Percentiles rank a stretch among this genome's conserved stretches.
Conservation (phyloP, 1,284 basidiomycete genomes). For the Cutaneotrichosporon cutaneum region DNA sequence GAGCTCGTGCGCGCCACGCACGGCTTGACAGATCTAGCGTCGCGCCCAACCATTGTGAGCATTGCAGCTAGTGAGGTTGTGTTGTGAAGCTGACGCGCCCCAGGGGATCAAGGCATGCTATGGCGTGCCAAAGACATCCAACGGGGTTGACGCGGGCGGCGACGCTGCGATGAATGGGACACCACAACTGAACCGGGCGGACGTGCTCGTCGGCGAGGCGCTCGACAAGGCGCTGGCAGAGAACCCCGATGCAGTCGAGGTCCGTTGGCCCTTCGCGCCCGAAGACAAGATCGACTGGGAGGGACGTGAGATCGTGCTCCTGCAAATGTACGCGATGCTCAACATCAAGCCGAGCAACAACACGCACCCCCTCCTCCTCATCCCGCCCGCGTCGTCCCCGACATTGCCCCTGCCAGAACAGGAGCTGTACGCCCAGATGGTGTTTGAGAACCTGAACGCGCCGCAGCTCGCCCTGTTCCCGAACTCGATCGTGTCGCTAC, state of each 20-base stretch:
- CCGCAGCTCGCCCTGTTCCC: conserved; percentile 81
- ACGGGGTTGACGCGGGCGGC: conserved; percentile 23
- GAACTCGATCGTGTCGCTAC: conserved; percentile 78
- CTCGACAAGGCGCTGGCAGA: conserved; percentile 74
- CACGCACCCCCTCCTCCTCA: conserved; percentile 52
- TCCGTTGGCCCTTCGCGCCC: conserved; percentile 82
- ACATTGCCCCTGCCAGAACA: conserved; percentile 59
- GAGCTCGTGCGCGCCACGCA: conserved; percentile 37
- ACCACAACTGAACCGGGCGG: conserved; percentile 55
- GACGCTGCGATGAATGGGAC: conserved; percentile 19
- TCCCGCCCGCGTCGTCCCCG: conserved; percentile 61
- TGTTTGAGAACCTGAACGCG: conserved; percentile 94
- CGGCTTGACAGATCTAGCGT: conserved; percentile 41
- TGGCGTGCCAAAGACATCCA: conserved; percentile 31
- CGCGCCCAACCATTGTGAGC: conserved; percentile 38
- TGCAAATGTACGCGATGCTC: conserved; percentile 74
- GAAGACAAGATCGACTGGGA: conserved; percentile 68
- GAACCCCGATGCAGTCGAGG: conserved; percentile 58
- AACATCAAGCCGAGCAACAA: conserved; percentile 78
- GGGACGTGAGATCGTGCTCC: conserved; percentile 89
- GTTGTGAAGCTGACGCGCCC: not conserved
- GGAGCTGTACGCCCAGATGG: conserved; percentile 77
- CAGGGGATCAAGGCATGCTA: conserved; percentile 39
- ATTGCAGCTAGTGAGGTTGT: not conserved
- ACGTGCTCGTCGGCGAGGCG: conserved; percentile 80